Evolutionary conservation across 768 basidiomycete genomes (phyloP), one percentile per base, ranked within the genome.

Genomic region (Boletales sp.): DNA sequence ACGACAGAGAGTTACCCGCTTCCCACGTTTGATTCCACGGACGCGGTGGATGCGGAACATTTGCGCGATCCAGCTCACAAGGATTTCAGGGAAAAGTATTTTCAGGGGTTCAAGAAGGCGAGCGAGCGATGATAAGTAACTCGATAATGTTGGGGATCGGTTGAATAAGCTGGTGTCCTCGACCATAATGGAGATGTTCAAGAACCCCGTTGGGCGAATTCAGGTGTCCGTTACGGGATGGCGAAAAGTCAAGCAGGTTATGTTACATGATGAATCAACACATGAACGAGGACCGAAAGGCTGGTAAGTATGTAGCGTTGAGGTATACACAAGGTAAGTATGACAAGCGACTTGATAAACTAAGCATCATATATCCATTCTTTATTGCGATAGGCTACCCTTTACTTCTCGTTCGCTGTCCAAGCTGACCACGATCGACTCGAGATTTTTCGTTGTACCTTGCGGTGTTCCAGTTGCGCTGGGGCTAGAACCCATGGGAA

Each of bases 31-130:
- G 74, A 77, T 32, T 56, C 64, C 30, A 36, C 38, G 12, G 54
- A 43, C 13, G 51, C 60, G 21, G 52, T 54, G 0, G 48, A 47
- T 11, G 30, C 21, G 34, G 47, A n/a, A 43, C 36, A n/a, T 1
- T 60, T 57, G 15, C 84, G 79, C 59, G 63, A 82, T 12, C 94
- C 94, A 3, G 94, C 92, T 1, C 94, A 98, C 67, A 85, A 80
- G 56, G 84, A 90, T 59, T 98, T 98, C 65, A 75, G 91, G 47
- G 82, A 86, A 55, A 90, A 92, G 62, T 95, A 91, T 65, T 92
- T 92, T 55, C 81, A 84, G 47, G 85, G 89, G 0, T 94, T 94
- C 67, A 86, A 75, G 54, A 81, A 76, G 50, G 63, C 65, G 27
- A 46, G 31, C 8, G 51, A 51, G 31, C 38, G 51, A 45, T 64